phyloP scores from a whole-genome alignment of 257 asterid species.

The Knoxia roxburghii region DNA sequence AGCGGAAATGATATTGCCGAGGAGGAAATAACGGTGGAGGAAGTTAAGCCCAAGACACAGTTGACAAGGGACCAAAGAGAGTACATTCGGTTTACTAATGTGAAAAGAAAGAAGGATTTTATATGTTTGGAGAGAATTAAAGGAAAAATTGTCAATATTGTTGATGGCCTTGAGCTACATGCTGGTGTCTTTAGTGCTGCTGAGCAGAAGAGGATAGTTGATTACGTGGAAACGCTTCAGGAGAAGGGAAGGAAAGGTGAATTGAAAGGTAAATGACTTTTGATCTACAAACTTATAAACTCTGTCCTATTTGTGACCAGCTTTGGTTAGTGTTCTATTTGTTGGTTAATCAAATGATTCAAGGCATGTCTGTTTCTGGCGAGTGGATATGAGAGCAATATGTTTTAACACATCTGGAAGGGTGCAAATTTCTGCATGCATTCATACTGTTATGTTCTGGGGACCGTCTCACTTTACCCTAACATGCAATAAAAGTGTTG shows the following conservation, averaged over 20 bases:
- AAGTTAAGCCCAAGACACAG: slow-evolving; percentile 38
- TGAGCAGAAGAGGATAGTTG: slow-evolving; percentile 42
- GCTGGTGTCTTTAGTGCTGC: slow-evolving; percentile 39
- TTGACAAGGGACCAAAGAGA: slow-evolving; percentile 42
- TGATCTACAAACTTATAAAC: background rate
- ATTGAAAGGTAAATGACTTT: slow-evolving; percentile 29
- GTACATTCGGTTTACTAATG: slow-evolving; percentile 32
- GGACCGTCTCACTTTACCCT: background rate
- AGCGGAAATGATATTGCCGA: slow-evolving; percentile 21
- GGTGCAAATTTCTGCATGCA: background rate
- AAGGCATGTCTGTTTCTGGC: too few species aligned
- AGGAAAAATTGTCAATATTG: slow-evolving; percentile 36
- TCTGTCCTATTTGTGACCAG: background rate
- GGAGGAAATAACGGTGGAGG: slow-evolving; percentile 26
- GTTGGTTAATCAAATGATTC: background rate
- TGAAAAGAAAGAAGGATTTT: slow-evolving; percentile 34
- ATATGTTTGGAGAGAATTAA: slow-evolving; percentile 34
- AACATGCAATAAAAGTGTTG: too few species aligned
- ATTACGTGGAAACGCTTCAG: slow-evolving; percentile 26
- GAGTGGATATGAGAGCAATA: background rate
- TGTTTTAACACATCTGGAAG: background rate
- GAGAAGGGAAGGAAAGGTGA: slow-evolving; percentile 41
- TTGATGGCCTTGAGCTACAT: slow-evolving; percentile 43
- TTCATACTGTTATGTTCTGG: background rate
- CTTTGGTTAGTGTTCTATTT: background rate